Evolutionary conservation across 2,329 filamentous ascomycete genomes (phyloP).

Genomic region (Botrytis tulipae): DNA sequence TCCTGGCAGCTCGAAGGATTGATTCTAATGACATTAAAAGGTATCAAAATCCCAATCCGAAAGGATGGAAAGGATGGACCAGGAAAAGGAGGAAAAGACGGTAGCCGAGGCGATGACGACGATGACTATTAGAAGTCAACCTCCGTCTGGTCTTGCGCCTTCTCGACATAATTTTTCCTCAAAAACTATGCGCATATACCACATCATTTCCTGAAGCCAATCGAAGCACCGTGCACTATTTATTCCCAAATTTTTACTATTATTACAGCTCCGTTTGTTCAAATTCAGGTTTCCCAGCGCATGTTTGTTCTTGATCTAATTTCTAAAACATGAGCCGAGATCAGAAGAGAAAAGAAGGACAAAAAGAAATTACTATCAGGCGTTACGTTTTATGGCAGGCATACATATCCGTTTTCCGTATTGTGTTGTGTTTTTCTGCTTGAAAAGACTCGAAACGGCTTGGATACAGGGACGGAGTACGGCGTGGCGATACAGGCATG

Average conservation of each 20-base stretch:
- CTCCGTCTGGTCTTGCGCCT: neutral
- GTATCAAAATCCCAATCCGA: conserved; percentile 70
- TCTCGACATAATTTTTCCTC: neutral
- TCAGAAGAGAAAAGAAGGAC: neutral
- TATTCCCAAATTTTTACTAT: neutral
- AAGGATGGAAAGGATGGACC: conserved; percentile 85
- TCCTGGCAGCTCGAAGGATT: neutral
- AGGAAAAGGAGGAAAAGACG: conserved; percentile 32
- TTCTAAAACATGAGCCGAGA: neutral
- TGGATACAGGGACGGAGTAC: conserved; percentile 1
- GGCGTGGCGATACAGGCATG: conserved; percentile 1
- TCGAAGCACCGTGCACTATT: neutral
- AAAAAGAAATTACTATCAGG: neutral
- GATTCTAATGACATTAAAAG: conserved; percentile 1
- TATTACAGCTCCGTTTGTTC: neutral
- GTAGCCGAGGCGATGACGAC: conserved; percentile 35
- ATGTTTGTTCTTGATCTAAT: neutral
- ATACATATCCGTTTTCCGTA: neutral
- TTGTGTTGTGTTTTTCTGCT: neutral
- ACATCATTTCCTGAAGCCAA: neutral
- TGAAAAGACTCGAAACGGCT: neutral
- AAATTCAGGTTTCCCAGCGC: neutral
- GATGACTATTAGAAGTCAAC: conserved; percentile 13
- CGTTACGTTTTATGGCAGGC: neutral
- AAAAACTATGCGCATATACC: neutral